Base-by-base conservation (phyloP, 2,329 filamentous ascomycete species). In the Arthroderma uncinatum region DNA sequence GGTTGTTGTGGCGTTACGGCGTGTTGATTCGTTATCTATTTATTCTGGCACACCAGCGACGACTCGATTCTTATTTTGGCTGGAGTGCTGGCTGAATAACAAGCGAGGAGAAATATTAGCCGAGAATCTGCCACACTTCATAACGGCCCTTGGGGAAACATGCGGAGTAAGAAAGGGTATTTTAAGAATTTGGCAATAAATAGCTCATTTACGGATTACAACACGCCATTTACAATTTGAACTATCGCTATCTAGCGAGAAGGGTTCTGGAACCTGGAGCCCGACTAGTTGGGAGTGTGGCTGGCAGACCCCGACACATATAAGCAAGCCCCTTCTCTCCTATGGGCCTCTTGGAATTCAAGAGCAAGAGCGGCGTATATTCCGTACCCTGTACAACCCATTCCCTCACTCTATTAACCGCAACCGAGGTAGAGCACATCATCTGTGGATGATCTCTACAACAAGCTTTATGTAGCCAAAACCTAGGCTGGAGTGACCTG, bases 61-160 rank as follows among this genome's bases (percentile, higher is more conserved):
- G 23, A 30, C n/a, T 50, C 44, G 44, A 50, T 50, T 50, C 44
- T 50, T 50, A 50, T 50, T 50, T 50, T 33, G n/a, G 10, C n/a
- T 50, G 44, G 44, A 37, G 14, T 4, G 34, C 12, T 4, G 7
- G 28, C 28, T 30, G 28, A 7, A n/a, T 37, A 12, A 9, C 34
- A 37, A 37, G 34, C 34, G 34, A 37, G 9, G 10, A 48, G 21
- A n/a, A 33, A 50, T 50, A 33, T 50, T 50, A 50, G 44, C 44
- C 44, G 44, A 50, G 28, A 30, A 14, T 28, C 25, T 50, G 44
- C 12, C 12, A 50, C 12, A 25, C 44, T 33, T 33, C 12, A 16
- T n/a, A 47, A 9, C 44, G n/a, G 44, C 44, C n/a, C 28, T n/a
- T 33, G 21, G 28, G 21, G 14, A 9, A 16, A n/a, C 10, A 33